Evolutionary conservation across 768 basidiomycete species (phyloP).

Genomic region (Lactifluus rugatus): DNA sequence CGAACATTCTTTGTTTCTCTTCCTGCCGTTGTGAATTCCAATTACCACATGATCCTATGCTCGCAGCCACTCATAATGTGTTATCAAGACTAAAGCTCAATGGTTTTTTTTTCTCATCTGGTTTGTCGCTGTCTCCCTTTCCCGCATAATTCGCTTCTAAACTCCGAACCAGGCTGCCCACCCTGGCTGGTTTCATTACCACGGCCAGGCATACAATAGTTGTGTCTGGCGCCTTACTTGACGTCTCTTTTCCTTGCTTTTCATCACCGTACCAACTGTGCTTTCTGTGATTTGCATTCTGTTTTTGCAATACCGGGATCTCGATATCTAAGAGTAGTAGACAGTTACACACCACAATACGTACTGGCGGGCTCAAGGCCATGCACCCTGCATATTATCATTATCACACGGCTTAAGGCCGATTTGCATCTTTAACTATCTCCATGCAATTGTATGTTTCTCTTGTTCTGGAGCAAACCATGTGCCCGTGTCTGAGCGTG

Average conservation of each 20-base stretch:
- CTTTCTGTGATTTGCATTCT: conserved; percentile 7
- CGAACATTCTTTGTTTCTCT: not conserved
- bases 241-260: not conserved
- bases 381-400: conserved; percentile 16
- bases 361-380: conserved; percentile 18
- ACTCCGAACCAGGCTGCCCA: not conserved
- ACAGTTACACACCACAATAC: conserved; percentile 8
- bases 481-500: not conserved
- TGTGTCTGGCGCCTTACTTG: not conserved
- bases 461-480: not conserved
- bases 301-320: conserved; percentile 10
- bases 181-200: not conserved
- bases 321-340: conserved; percentile 18
- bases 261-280: conserved; percentile 1
- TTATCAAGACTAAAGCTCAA: not conserved
- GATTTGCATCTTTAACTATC: conserved; percentile 16
- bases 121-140: not conserved
- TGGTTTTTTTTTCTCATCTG: not conserved
- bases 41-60: not conserved
- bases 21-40: not conserved
- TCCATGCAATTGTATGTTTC: conserved; percentile 12
- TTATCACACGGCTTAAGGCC: conserved; percentile 21
- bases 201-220: not conserved
- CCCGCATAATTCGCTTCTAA: not conserved
- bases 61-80: not conserved